Base-by-base conservation (phyloP, 2,329 filamentous ascomycete genomes). In the Tolypocladium sp. region DNA sequence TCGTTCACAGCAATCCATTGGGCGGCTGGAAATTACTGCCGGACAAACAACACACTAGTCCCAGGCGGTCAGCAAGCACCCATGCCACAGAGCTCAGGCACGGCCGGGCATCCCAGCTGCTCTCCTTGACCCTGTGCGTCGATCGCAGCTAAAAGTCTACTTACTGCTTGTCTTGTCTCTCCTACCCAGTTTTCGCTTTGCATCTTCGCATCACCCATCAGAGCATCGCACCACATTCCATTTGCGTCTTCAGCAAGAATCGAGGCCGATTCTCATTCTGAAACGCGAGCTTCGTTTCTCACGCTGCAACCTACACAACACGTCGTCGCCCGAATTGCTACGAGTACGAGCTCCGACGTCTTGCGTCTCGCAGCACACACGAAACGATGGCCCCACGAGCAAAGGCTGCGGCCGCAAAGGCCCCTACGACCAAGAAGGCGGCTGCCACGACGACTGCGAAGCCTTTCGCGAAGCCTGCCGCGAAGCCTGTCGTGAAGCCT, bases 401-500 rank as follows among this genome's bases (percentile, higher is more conserved):
- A 52, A 70, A 67, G 64, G 60, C 67, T 37, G 33, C 67, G 53
- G 63, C 63, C 59, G 44, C 65, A 33, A 71, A 66, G 65, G 62
- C 68, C 41, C 59, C 67, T 41, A 52, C 66, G 13, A 61, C 70
- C 22, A 70, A 68, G 59, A 68, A 68, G 57, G 51, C 68, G 7
- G 40, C 68, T 8, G 58, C 60, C 38, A 55, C 63, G 3, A 58
- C 63, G 4, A 3, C 62, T 27, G 59, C 62, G 52, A 65, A 65
- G 37, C 37, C 56, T 1, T 52, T 66, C 30, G 57, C 64, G 15
- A 67, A 69, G 57, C 64, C 66, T 12, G 61, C 64, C 53, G 58
- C 65, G 8, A 62, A 66, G 56, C 64, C 66, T 57, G 69, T 71
- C 15, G 62, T 77, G 44, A 67, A 75, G 57, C 81, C 82, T 72